Percentiles rank a stretch among this genome's conserved stretches.
Evolutionary conservation across 225 moss, liverwort and hornwort genomes (phyloP).

Genomic region (Pleurozium schreberi): DNA sequence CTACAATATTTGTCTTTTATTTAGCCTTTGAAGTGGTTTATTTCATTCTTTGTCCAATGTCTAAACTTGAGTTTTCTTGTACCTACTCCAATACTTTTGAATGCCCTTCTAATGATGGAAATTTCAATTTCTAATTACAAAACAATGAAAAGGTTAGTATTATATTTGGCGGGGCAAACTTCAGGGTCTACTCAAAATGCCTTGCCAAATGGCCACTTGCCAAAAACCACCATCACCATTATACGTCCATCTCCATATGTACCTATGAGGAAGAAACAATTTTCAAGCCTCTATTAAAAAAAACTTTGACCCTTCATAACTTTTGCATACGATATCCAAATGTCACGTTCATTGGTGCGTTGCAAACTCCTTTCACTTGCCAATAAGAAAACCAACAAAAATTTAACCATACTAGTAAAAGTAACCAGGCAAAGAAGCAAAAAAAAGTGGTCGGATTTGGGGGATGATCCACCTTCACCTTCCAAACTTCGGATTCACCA

Average conservation of each 20-base stretch:
- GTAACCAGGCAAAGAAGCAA: background rate
- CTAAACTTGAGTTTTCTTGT: background rate
- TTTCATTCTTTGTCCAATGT: background rate
- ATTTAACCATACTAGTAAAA: background rate
- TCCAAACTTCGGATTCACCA: too few species aligned
- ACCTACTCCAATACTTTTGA: background rate
- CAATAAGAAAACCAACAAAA: background rate
- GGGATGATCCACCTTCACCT: too few species aligned
- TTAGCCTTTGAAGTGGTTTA: background rate
- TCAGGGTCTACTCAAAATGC: background rate
- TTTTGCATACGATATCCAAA: fast-evolving
- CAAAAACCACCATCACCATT: too few species aligned
- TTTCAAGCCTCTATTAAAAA: background rate
- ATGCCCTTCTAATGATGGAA: background rate
- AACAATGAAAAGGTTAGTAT: background rate
- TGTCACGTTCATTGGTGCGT: fast-evolving
- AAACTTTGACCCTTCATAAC: background rate
- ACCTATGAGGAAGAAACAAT: fast-evolving
- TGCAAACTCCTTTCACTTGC: background rate
- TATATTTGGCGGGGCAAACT: background rate
- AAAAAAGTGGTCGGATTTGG: background rate
- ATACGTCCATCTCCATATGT: background rate
- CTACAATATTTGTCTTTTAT: background rate
- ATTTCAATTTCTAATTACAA: background rate
- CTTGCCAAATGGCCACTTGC: background rate